Evolutionary conservation across 2,329 filamentous ascomycete genomes (phyloP).

Genomic region (Stagonosporopsis cucurbitacearum): DNA sequence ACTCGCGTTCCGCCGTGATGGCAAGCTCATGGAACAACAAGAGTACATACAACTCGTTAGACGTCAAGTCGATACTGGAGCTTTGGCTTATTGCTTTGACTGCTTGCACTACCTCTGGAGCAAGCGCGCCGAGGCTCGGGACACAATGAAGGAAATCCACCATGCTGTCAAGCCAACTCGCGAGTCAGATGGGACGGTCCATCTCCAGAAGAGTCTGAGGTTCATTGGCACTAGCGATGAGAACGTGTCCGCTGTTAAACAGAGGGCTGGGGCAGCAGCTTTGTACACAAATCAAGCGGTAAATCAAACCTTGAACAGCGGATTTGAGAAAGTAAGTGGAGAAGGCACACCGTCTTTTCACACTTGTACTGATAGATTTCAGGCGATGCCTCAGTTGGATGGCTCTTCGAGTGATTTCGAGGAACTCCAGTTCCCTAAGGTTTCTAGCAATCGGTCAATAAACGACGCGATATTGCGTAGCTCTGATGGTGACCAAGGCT

Average conservation of each 20-base stretch:
- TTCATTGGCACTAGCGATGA: neutral
- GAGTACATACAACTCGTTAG: slow-evolving; percentile 1
- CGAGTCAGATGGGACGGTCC: neutral
- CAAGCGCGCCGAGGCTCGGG: neutral
- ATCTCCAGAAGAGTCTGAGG: neutral
- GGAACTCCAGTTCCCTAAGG: neutral
- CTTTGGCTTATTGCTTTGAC: slow-evolving; percentile 1
- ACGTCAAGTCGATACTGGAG: neutral
- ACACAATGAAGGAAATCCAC: neutral
- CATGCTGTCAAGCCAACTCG: too few species aligned
- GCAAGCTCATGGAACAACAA: neutral
- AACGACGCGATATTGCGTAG: neutral
- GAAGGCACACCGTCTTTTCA: too few species aligned
- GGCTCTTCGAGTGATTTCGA: neutral
- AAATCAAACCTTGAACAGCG: neutral
- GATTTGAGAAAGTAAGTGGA: neutral
- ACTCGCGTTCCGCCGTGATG: slow-evolving; percentile 4
- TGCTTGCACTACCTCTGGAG: slow-evolving; percentile 9
- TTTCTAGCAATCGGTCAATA: neutral
- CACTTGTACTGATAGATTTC: neutral
- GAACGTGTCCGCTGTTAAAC: neutral
- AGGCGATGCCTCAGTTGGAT: slow-evolving; percentile 1
- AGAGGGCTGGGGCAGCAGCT: too few species aligned
- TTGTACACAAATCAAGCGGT: neutral
- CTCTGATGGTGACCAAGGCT: neutral